Base-by-base conservation (phyloP, 352 stramenopile genomes). In the Phytophthora pisi region DNA sequence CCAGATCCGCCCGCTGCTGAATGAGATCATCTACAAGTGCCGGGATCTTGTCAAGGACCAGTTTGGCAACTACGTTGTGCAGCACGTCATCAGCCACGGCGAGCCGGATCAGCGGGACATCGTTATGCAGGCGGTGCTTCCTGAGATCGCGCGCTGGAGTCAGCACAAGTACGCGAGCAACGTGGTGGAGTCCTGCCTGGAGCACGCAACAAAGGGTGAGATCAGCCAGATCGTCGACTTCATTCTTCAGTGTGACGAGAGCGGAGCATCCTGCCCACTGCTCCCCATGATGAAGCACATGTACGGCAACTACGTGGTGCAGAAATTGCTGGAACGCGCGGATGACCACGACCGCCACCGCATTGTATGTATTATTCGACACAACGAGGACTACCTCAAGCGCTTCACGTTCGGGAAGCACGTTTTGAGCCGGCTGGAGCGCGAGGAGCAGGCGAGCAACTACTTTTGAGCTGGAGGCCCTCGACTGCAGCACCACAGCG, bases 11-110 rank as follows among this genome's bases (percentile, higher is more conserved):
- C 79, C 84, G n/a, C 92, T 98, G 26, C 70, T 99, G 36, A 90
- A 97, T 73, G 91, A 99, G 64, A 98, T 99, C 57, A 89, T 96
- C 18, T 82, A 82, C 64, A 90, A 91, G 57, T 97, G 88, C 62
- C 84, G 79, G n/a, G 86, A 92, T 18, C 74, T 96, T 38, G 86
- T 95, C 28, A 92, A 94, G 79, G 97, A 99, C 73, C 97, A 99
- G 72, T 99, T 99, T 76, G 98, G 97, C 9, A 99, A 99, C 79
- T 99, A 99, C 68, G 97, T 99, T 6, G 98, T 99, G 61, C 98
- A 99, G 73, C 97, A 99, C 66, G 94, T 99, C 15, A 92, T 99
- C 54, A 88, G 97, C 58, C 97, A 98, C 68, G 97, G 97, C 38
- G 86, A 96, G 40, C 70, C 70, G 3, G 72, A 91, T n/a, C 86